These are phyloP conservation scores for Termitomyces sp. DNA, from an alignment of 1,284 basidiomycete species.

Conservation along the genomic window DNA sequence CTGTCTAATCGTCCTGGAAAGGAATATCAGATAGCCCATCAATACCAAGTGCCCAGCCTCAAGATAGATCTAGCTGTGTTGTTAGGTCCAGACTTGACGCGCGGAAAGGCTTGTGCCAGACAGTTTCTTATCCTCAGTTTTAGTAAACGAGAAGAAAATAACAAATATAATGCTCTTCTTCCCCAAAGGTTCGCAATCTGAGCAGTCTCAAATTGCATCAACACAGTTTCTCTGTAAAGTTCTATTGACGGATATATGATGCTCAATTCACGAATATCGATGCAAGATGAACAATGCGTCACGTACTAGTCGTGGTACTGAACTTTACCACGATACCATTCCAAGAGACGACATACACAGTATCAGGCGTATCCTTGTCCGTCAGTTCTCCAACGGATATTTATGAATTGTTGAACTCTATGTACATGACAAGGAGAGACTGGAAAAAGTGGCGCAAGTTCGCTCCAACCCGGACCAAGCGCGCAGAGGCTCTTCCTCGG, in stretches of 20 bases:
- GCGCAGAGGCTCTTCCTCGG: too few species aligned
- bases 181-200: constrained; percentile 91
- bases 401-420: constrained; percentile 92
- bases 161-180: constrained; percentile 80
- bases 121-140: background rate
- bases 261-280: background rate
- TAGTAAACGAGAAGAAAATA: background rate
- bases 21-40: too few species aligned
- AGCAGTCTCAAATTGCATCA: constrained; percentile 89
- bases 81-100: too few species aligned
- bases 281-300: background rate
- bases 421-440: background rate
- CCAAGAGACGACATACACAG: constrained; percentile 49
- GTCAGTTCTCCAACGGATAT: constrained; percentile 71
- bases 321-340: constrained; percentile 52
- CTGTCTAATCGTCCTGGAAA: too few species aligned
- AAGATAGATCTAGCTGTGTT: too few species aligned
- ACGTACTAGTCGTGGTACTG: constrained; percentile 84
- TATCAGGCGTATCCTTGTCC: constrained; percentile 79
- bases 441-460: too few species aligned
- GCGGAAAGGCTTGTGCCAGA: too few species aligned
- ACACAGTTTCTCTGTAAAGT: constrained; percentile 67
- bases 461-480: too few species aligned
- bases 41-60: too few species aligned
- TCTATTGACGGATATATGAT: constrained; percentile 28